Percentiles rank a stretch among this genome's conserved stretches.
Conservation (phyloP, 345 rosid species). For the Zanthoxylum bungeanum region DNA sequence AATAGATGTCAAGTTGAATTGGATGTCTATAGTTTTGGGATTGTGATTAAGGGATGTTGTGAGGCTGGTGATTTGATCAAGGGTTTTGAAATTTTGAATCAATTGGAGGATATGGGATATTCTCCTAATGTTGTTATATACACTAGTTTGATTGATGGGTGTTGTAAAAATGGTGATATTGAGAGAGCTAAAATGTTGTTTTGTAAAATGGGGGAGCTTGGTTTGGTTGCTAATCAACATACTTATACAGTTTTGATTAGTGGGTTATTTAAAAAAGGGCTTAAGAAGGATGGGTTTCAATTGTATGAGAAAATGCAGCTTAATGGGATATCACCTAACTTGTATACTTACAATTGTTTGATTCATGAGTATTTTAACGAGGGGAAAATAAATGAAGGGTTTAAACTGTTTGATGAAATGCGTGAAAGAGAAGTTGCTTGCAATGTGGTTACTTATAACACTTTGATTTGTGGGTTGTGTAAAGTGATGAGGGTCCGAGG, state of each 20-base stretch:
- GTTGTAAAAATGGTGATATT: constrained; percentile 63
- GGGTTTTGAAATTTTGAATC: constrained; percentile 42
- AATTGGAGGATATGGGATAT: constrained; percentile 46
- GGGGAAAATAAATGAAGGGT: constrained; percentile 39
- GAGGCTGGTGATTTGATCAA: constrained; percentile 45
- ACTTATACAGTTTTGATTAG: constrained; percentile 70
- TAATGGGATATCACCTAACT: constrained; percentile 49
- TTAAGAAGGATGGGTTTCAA: constrained; percentile 51
- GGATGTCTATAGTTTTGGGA: constrained; percentile 68
- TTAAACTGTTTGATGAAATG: constrained; percentile 76
- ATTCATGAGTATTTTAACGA: constrained; percentile 49
- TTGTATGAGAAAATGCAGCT: constrained; percentile 58
- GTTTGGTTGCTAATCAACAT: constrained; percentile 64
- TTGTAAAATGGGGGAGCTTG: constrained; percentile 41
- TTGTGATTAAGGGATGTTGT: constrained; percentile 72
- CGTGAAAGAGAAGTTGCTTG: constrained; percentile 50
- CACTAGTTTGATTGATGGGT: constrained; percentile 80
- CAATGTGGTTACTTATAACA: constrained; percentile 63
- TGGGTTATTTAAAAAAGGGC: constrained; percentile 66
- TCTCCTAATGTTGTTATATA: constrained; percentile 60
- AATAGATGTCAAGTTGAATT: constrained; percentile 28
- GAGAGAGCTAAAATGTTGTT: constrained; percentile 54
- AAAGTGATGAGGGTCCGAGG: constrained; percentile 39
- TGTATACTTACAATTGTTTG: constrained; percentile 61
- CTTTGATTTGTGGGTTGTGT: constrained; percentile 56